Evolutionary conservation across 2,329 filamentous ascomycete species (phyloP).

Genomic region (Beauveria medogensis): DNA sequence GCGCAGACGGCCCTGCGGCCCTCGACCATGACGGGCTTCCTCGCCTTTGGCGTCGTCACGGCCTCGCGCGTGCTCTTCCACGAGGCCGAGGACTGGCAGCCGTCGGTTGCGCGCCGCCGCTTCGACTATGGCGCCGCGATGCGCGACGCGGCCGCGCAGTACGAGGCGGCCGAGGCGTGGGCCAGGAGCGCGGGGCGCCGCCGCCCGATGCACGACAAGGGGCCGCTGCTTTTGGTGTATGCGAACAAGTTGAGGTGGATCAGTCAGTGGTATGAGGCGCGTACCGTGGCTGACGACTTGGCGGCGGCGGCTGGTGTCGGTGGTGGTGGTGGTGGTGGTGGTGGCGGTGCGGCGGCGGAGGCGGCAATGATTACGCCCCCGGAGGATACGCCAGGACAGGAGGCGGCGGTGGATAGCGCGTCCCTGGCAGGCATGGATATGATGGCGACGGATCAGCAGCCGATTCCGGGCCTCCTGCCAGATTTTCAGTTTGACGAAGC

Average conservation of each 20-base stretch:
- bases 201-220: neutral
- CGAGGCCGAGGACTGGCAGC: constrained; percentile 7
- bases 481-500: constrained; percentile 6
- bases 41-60: constrained; percentile 1
- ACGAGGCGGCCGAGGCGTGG: constrained; percentile 3
- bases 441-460: neutral
- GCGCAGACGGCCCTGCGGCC: neutral
- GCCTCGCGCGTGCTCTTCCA: constrained; percentile 6
- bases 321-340: too few relatives aligned
- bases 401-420: neutral
- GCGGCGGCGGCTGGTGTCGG: neutral
- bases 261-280: constrained; percentile 1
- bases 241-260: constrained; percentile 2
- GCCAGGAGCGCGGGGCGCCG: neutral
- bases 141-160: neutral
- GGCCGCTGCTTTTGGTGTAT: neutral
- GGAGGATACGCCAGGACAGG: neutral
- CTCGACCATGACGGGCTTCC: constrained; percentile 6
- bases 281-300: neutral
- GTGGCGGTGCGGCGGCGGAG: neutral
- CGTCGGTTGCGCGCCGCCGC: neutral
- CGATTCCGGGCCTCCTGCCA: neutral
- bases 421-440: neutral
- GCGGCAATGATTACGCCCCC: neutral
- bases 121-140: neutral